Base-by-base conservation (phyloP, 1,284 basidiomycete species). In the Pseudozyma pruni region DNA sequence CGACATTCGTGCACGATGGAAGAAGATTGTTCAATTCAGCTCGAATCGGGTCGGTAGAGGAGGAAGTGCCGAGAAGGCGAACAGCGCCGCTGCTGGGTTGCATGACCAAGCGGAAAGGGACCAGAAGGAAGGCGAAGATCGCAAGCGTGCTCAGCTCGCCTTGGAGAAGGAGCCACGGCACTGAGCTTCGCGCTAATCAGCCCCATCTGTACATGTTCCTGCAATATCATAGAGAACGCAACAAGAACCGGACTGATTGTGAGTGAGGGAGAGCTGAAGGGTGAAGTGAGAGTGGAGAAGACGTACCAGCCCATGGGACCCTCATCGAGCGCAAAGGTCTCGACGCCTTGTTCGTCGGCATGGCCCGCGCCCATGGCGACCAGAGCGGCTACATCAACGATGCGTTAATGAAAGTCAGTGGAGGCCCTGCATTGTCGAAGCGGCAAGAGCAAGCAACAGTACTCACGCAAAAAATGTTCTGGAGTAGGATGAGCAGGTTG, bases 151-250 rank as follows among this genome's bases (percentile, higher is more conserved):
- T 17, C 53, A 46, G 37, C 42, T 61, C 20, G 64, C 66, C 8
- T 34, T 72, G 38, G 46, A 62, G 42, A 48, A 54, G 22, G 69
- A 72, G 20, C 37, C 34, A 11, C 27, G 40, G 11, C 34, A 39
- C 20, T 55, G 42, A 42, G 23, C 19, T 3, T 17, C 11, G 23
- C 22, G 20, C n/a, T 35, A 32, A 32, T 51, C 41, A 70, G 7
- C 72, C 72, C 72, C 72, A 74, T 31, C 57, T 62, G 70, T 74
- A 74, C 72, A 74, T 74, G 69, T 72, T 74, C 72, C 71, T 73
- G 57, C 56, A 57, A 66, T 57, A 35, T 44, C 34, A 59, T 10
- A 67, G 34, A 52, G 37, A 40, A 33, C n/a, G 17, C 29, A 27
- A 27, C 11, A 20, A 20, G 20, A 29, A 16, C 10, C 10, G 27